A percentile compares a stretch with the other conserved stretches of the same genome.
These are phyloP conservation scores for Raddia guianensis DNA, from an alignment of 176 grass and related monocot species.

Conservation along the genomic window DNA sequence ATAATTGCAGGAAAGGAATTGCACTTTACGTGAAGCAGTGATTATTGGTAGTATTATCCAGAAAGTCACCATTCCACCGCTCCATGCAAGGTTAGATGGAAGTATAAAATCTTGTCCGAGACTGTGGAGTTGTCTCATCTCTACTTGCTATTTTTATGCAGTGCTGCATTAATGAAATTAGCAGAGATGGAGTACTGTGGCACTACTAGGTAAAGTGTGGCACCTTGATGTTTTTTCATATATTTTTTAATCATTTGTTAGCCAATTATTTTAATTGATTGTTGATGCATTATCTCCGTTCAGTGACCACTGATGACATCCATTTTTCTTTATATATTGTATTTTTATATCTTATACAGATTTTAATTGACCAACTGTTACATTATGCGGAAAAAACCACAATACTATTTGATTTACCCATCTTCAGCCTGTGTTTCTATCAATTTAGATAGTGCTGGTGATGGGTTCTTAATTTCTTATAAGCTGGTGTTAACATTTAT, in stretches of 20 bases:
- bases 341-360: not conserved
- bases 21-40: conserved; percentile 89
- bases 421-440: not conserved
- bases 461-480: not conserved
- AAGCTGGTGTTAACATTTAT: not conserved
- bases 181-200: conserved; percentile 96
- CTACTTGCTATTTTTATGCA: conserved; percentile 40
- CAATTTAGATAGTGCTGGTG: not conserved
- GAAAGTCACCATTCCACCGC: conserved; percentile 86
- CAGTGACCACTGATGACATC: conserved; percentile 1
- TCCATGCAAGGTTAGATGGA: conserved; percentile 74
- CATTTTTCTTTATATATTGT: not conserved
- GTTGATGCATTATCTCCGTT: not conserved
- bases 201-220: conserved; percentile 73
- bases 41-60: conserved; percentile 94
- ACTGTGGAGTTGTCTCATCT: conserved; percentile 38
- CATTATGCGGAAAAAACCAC: not conserved
- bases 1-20: conserved; percentile 65
- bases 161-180: conserved; percentile 84
- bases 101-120: conserved; percentile 4
- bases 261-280: not conserved
- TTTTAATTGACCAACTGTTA: not conserved
- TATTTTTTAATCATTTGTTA: not conserved
- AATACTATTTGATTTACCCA: not conserved
- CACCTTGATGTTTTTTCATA: not conserved